A percentile compares a stretch with the other conserved stretches of the same genome.
These are phyloP conservation scores for Pythium folliculosum DNA, from an alignment of 352 stramenopile species.

Conservation along the genomic window DNA sequence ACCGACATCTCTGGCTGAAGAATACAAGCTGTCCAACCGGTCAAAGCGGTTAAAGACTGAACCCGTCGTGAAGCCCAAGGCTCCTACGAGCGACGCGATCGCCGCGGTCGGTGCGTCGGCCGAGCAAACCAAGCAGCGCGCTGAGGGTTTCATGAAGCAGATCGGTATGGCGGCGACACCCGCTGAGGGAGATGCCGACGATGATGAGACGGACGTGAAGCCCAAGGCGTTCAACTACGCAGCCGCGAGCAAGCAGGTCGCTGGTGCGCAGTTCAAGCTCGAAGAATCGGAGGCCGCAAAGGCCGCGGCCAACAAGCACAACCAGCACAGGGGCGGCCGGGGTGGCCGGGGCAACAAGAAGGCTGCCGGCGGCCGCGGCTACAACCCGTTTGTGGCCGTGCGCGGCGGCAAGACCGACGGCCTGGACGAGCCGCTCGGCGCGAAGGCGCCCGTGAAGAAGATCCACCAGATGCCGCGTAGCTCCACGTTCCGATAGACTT, in stretches of 20 bases:
- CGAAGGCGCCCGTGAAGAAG: conserved; percentile 67
- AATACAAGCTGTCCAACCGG: conserved; percentile 71
- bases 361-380: conserved; percentile 37
- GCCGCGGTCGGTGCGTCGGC: conserved; percentile 23
- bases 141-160: conserved; percentile 56
- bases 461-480: conserved; percentile 85
- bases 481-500: conserved; percentile 78
- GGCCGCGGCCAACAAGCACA: conserved; percentile 1
- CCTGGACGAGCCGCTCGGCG: conserved; percentile 29
- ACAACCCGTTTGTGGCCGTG: conserved; percentile 81
- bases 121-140: conserved; percentile 39
- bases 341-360: conserved; percentile 41
- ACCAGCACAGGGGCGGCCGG: conserved; percentile 17
- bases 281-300: conserved; percentile 19
- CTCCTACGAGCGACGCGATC: conserved; percentile 18
- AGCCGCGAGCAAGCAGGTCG: conserved; percentile 23
- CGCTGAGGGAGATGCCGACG: neutral
- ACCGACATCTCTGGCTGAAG: conserved; percentile 75
- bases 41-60: conserved; percentile 62
- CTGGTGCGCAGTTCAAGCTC: conserved; percentile 32
- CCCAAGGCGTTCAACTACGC: conserved; percentile 38
- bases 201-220: neutral
- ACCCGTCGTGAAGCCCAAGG: conserved; percentile 25
- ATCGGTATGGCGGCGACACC: conserved; percentile 7
- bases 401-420: conserved; percentile 35